Base-by-base conservation (phyloP, 169 alveolate species). In the Besnoitia besnoiti region DNA sequence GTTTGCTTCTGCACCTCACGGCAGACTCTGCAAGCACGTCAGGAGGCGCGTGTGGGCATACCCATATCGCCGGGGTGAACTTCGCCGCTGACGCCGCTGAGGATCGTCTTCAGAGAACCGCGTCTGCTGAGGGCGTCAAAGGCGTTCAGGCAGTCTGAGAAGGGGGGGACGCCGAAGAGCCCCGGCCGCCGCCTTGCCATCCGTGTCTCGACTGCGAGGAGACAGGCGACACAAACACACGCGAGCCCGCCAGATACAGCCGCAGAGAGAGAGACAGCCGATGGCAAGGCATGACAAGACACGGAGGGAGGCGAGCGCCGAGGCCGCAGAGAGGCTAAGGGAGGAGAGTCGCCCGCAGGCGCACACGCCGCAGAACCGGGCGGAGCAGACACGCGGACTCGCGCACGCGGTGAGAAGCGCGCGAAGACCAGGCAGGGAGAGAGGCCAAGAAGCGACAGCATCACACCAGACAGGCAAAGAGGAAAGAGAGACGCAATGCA, bases 51-150 rank as follows among this genome's bases (percentile, higher is more conserved):
- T n/a, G n/a, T n/a, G n/a, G n/a, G n/a, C n/a, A n/a, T 35, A 94
- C 95, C 94, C 92, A 94, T 85, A 75, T 94, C 95, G 49, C 95
- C 95, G 46, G 95, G 92, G 27, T 59, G 67, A 0, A 94, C 84
- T 19, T 46, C 82, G 42, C 95, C 95, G 75, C 77, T 51, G 40
- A 90, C 87, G 46, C 93, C 94, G 44, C 49, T 76, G 47, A 94
- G 85, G 35, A 94, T 77, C 21, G 21, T 19, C 47, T 40, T 37
- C 49, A 77, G 49, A 4, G 87, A 37, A 30, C 59, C 87, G 3
- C 30, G 10, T 24, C 47, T 30, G 35, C n/a, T 77, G 37, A 77
- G 33, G 8, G 39, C 39, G 87, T 77, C 87, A 55, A 77, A 4
- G 49, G 33, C 12, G 55, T 77, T 37, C 3, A 77, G 40, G 12